phyloP scores from a whole-genome alignment of 2,329 filamentous ascomycete genomes.

The Capronia coronata region DNA sequence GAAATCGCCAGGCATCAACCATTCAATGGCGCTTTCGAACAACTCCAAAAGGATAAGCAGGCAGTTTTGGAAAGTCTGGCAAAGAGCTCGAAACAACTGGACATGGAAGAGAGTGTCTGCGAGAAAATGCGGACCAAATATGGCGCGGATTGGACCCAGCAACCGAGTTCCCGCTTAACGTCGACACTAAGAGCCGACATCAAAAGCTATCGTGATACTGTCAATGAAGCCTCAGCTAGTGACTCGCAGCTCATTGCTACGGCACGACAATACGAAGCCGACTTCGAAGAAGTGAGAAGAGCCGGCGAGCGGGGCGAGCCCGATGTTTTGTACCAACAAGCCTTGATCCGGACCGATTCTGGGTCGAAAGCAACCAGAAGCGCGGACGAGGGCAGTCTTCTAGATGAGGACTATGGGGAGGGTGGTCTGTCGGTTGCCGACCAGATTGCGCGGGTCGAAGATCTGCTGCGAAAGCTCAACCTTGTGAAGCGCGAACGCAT shows the following conservation, averaged over 20 bases:
- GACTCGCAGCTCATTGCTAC: constrained; percentile 78
- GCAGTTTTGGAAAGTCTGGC: constrained; percentile 67
- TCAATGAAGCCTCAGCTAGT: constrained; percentile 82
- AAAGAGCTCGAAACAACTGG: constrained; percentile 75
- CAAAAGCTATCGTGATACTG: constrained; percentile 75
- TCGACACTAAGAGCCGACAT: constrained; percentile 82
- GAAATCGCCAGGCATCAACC: constrained; percentile 82
- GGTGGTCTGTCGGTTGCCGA: constrained; percentile 73
- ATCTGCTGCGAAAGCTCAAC: constrained; percentile 82
- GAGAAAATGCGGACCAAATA: constrained; percentile 99
- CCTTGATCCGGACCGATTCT: constrained; percentile 69
- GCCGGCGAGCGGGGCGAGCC: constrained; percentile 82
- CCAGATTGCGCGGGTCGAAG: constrained; percentile 83
- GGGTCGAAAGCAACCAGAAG: constrained; percentile 52
- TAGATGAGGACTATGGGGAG: constrained; percentile 91
- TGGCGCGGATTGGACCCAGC: constrained; percentile 90
- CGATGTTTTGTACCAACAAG: constrained; percentile 80
- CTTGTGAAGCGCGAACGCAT: constrained; percentile 85
- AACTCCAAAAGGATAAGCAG: constrained; percentile 69
- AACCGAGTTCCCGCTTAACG: constrained; percentile 84
- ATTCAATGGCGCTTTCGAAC: constrained; percentile 71
- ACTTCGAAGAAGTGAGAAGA: constrained; percentile 91
- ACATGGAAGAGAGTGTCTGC: constrained; percentile 95
- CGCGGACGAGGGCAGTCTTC: constrained; percentile 63
- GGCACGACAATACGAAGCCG: constrained; percentile 73